A percentile compares a stretch with the other conserved stretches of the same genome.
Conservation (phyloP, 208 protist species). For the Naegleria lovaniensis region DNA sequence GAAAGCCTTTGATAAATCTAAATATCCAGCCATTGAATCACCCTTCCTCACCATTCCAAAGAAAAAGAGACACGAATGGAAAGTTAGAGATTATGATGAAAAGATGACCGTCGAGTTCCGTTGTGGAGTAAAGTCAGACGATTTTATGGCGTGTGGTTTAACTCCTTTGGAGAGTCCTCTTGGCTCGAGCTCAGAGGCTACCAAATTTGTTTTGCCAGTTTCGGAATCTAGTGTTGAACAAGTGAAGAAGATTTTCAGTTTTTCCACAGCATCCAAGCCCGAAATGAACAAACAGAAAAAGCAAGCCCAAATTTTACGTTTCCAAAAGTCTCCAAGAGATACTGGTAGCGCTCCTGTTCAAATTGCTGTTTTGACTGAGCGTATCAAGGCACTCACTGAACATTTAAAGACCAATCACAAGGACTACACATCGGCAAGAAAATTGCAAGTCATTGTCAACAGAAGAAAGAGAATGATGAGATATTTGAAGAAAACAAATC, state of each 20-base stretch:
- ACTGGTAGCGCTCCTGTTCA: background rate
- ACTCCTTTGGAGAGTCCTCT: background rate
- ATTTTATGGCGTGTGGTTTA: background rate
- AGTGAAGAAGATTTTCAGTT: background rate
- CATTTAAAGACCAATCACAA: background rate
- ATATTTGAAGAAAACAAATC: conserved; percentile 21
- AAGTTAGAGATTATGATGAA: background rate
- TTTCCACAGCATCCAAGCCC: background rate
- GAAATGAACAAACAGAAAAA: background rate
- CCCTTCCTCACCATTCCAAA: background rate
- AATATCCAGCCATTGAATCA: conserved; percentile 16
- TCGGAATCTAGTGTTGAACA: background rate
- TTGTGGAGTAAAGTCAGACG: background rate
- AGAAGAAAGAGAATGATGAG: conserved; percentile 22
- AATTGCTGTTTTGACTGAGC: conserved; percentile 6
- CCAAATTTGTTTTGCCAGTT: background rate
- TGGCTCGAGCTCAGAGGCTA: background rate
- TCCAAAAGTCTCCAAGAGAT: background rate
- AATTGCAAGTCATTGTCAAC: background rate
- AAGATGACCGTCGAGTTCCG: background rate
- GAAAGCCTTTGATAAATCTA: background rate
- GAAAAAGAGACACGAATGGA: background rate
- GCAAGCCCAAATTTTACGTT: background rate
- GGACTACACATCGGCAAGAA: background rate
- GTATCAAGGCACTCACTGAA: background rate